Evolutionary conservation across 176 grass and related monocot species (phyloP), one percentile per base, ranked within the genome.

Genomic region (Saccharum officinarum): DNA sequence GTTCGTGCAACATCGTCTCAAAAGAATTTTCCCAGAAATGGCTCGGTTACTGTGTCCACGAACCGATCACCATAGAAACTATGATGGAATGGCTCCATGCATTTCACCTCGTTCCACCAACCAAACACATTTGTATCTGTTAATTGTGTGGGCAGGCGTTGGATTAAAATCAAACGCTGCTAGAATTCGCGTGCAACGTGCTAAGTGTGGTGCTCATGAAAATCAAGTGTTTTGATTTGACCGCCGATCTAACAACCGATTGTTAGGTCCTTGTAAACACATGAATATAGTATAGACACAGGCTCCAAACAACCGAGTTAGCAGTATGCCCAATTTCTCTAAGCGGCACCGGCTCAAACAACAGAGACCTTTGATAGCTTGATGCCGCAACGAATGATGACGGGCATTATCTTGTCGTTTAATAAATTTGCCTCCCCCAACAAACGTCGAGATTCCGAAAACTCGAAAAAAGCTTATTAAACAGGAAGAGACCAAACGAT

Each of bases 391-490:
- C 70, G 34, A 16, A 14, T 23, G 28, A 63, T 86, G 67, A 45
- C 44, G 8, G 18, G 34, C 22, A 61, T 23, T 72, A 68, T 86
- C n/a, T n/a, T 61, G 1, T 26, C 55, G n/a, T 25, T 61, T 61
- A 25, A 42, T 61, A 25, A 42, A 26, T 68, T 8, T 67, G 36
- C 36, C 33, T 22, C 46, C 12, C 15, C 59, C 22, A 67, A 54
- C 61, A 38, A 74, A 84, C 69, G 8, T 80, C 69, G 20, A 80
- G 82, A 20, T 47, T 67, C 45, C 33, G 8, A 71, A 12, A 65
- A 49, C 28, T n/a, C 10, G 67, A 57, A 84, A 64, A 57, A 84
- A 37, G 10, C 26, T 13, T 31, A 50, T 78, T 49, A 22, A 80
- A 81, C 40, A 55, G 36, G 46, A 61, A 20, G 14, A 22, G 5